phyloP scores from a whole-genome alignment of 352 stramenopile genomes.

The Paralagenidium karlingii region DNA sequence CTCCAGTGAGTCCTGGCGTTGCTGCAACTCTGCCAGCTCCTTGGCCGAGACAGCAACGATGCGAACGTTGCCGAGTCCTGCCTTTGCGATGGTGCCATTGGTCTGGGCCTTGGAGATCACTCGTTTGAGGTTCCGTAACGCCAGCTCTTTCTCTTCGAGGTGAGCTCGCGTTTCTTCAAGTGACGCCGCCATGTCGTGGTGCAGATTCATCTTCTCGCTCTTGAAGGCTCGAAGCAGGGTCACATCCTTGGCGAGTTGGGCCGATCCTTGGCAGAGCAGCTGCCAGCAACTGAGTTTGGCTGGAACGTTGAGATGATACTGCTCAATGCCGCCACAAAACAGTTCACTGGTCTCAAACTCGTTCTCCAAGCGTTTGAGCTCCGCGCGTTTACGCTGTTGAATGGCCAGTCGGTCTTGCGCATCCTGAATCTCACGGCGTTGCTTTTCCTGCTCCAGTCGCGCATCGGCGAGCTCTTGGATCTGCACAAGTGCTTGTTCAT shows the following conservation, averaged over 20 bases:
- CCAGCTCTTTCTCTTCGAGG: slow-evolving; percentile 20
- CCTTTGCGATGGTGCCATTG: slow-evolving; percentile 60
- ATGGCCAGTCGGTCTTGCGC: slow-evolving; percentile 25
- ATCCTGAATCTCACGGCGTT: slow-evolving; percentile 24
- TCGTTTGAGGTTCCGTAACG: slow-evolving; percentile 42
- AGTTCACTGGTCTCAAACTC: slow-evolving; percentile 58
- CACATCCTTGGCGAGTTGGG: slow-evolving; percentile 28
- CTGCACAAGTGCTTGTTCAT: slow-evolving; percentile 20
- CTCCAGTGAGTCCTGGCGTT: slow-evolving; percentile 27
- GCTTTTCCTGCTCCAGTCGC: slow-evolving; percentile 26
- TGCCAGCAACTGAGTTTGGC: slow-evolving; percentile 24
- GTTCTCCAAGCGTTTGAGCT: slow-evolving; percentile 35
- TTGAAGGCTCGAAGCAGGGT: slow-evolving; percentile 50
- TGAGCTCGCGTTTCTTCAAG: slow-evolving; percentile 12
- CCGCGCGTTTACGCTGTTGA: slow-evolving; percentile 37
- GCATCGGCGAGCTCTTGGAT: slow-evolving; percentile 36
- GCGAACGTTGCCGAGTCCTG: slow-evolving; percentile 47
- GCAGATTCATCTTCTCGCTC: slow-evolving; percentile 28
- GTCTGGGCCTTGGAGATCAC: slow-evolving; percentile 45
- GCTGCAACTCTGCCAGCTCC: slow-evolving; percentile 35
- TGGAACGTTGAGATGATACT: slow-evolving; percentile 31
- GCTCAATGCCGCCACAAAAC: slow-evolving; percentile 40
- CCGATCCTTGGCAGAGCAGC: slow-evolving; percentile 15
- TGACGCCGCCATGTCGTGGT: slow-evolving; percentile 14
- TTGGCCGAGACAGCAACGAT: slow-evolving; percentile 35